phyloP scores from a whole-genome alignment of 1,284 basidiomycete genomes.

The Peniophora sp. region DNA sequence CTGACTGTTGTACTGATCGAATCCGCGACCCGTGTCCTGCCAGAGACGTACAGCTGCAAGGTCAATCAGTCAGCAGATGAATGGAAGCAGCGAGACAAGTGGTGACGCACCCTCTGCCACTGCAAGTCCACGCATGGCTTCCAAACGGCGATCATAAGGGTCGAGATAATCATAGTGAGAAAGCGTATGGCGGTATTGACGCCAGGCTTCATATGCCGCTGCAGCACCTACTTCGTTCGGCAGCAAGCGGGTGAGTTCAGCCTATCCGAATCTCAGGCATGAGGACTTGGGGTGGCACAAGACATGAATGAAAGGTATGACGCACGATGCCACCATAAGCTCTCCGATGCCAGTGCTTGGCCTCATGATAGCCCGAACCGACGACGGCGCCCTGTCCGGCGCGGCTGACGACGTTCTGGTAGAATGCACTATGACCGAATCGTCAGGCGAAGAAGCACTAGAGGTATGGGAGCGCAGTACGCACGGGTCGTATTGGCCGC shows the following conservation, averaged over 20 bases:
- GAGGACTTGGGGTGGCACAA: slow-evolving; percentile 4
- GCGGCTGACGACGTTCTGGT: slow-evolving; percentile 40
- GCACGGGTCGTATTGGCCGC: slow-evolving; percentile 34
- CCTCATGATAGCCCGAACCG: slow-evolving; percentile 47
- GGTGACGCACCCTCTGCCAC: slow-evolving; percentile 44
- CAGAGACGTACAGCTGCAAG: slow-evolving; percentile 34
- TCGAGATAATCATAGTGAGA: slow-evolving; percentile 40
- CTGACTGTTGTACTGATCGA: slow-evolving; percentile 35
- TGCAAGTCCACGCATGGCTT: slow-evolving; percentile 48
- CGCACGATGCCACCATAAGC: slow-evolving; percentile 47
- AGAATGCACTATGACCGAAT: slow-evolving; percentile 34
- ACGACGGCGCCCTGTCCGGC: slow-evolving; percentile 15
- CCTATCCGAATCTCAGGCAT: slow-evolving; percentile 20
- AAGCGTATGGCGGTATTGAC: slow-evolving; percentile 46
- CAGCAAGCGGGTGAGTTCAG: slow-evolving; percentile 33
- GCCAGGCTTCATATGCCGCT: slow-evolving; percentile 56
- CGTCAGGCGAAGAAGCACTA: not conserved
- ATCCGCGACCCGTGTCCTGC: slow-evolving; percentile 31
- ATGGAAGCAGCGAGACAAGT: slow-evolving; percentile 5
- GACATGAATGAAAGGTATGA: slow-evolving; percentile 5
- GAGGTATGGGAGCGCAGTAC: slow-evolving; percentile 14
- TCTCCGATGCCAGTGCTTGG: slow-evolving; percentile 45
- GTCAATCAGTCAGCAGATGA: not conserved
- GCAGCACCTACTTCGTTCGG: slow-evolving; percentile 52
- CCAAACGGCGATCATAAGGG: slow-evolving; percentile 44